phyloP scores from a whole-genome alignment of 2,329 filamentous ascomycete genomes.

The Colletotrichum sp. region DNA sequence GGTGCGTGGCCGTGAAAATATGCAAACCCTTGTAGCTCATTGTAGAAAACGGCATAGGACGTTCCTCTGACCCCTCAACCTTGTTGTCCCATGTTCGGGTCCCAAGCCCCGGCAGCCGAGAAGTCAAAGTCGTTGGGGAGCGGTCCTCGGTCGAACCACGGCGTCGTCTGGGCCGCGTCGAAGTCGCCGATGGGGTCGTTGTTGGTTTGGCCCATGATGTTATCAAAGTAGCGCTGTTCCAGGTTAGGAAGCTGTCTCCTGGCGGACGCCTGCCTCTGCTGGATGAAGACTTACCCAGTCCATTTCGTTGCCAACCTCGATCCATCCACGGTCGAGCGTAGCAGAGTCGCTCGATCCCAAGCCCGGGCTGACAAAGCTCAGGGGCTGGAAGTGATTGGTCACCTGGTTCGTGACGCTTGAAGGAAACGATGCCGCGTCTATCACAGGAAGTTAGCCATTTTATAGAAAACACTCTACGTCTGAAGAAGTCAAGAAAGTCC shows the following conservation, averaged over 20 bases:
- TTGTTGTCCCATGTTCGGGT: not conserved
- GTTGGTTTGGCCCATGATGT: constrained; percentile 12
- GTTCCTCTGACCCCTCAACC: not conserved
- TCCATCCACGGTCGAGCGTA: constrained; percentile 41
- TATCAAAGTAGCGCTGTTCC: constrained; percentile 20
- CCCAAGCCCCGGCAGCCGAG: constrained; percentile 3
- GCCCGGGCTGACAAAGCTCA: constrained; percentile 11
- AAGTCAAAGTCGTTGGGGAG: constrained; percentile 2
- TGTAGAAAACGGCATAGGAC: not conserved
- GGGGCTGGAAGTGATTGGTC: constrained; percentile 5
- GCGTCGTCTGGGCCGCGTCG: not conserved
- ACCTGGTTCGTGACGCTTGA: not conserved
- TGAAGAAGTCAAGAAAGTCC: not conserved
- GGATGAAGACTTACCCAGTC: constrained; percentile 39
- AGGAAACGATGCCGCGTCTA: not conserved
- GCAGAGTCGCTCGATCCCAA: constrained; percentile 27
- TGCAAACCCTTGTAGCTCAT: not conserved
- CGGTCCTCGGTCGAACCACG: constrained; percentile 11
- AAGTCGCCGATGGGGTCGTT: constrained; percentile 6
- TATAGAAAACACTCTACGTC: not conserved
- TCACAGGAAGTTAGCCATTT: not conserved
- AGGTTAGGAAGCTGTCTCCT: not conserved
- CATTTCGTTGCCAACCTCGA: constrained; percentile 35
- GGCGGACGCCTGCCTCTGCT: not conserved
- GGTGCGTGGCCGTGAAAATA: not conserved